Conservation (phyloP, 1,139 yeast genomes). For the Yamadazyma buinensis region DNA sequence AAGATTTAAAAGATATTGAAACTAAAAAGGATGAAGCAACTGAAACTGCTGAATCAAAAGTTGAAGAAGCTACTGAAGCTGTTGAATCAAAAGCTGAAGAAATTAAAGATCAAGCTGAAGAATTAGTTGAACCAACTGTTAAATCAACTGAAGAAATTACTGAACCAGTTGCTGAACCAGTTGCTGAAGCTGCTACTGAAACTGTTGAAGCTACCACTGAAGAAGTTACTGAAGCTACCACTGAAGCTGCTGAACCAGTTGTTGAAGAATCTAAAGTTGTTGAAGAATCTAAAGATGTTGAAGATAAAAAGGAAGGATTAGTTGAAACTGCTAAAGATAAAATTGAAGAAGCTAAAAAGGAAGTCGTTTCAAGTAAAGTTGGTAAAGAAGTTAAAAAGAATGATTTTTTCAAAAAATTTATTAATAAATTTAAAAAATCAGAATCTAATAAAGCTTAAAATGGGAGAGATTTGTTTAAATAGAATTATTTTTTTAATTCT, state of each 20-base stretch:
- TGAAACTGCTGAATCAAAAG: conserved; percentile 11
- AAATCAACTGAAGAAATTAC: conserved; percentile 14
- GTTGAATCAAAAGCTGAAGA: conserved; percentile 6
- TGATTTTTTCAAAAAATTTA: conserved; percentile 47
- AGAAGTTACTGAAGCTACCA: conserved; percentile 10
- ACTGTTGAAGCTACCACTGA: conserved; percentile 16
- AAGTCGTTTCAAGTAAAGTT: conserved; percentile 25
- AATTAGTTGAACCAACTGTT: conserved; percentile 11
- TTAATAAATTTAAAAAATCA: conserved; percentile 46
- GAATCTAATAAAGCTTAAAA: conserved; percentile 32
- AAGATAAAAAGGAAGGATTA: conserved; percentile 12
- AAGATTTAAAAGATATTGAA: conserved; percentile 14
- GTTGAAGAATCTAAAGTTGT: conserved; percentile 5
- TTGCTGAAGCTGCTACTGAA: conserved; percentile 6
- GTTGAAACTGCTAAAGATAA: conserved; percentile 11
- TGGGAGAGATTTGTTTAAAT: too few relatives aligned
- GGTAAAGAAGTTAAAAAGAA: conserved; percentile 43
- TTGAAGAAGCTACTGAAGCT: conserved; percentile 9
- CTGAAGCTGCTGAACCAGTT: conserved; percentile 9
- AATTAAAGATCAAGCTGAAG: background rate
- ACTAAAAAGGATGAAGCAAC: conserved; percentile 13
- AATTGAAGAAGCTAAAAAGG: conserved; percentile 28
- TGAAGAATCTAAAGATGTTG: conserved; percentile 15
- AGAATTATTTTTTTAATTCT: too few relatives aligned
- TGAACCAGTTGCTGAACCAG: conserved; percentile 11